Conservation (phyloP, 2,329 filamentous ascomycete species). For the Fusarium subtropicale region DNA sequence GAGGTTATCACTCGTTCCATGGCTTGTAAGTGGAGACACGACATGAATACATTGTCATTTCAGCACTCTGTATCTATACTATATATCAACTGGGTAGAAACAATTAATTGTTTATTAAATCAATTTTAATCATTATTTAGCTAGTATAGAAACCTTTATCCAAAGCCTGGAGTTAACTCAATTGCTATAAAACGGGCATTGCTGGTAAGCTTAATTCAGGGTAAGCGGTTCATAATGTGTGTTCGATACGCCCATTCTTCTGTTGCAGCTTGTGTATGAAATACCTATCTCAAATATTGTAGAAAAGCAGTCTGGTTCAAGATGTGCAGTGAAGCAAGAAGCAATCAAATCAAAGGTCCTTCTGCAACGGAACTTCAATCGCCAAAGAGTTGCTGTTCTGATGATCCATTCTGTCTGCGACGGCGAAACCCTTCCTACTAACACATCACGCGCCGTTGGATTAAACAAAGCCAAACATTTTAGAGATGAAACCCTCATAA, state of each 20-base stretch:
- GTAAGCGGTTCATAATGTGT: not conserved
- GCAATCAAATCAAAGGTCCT: not conserved
- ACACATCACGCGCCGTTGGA: not conserved
- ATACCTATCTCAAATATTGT: not conserved
- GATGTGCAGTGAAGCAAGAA: too few species aligned
- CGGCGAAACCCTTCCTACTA: accelerated
- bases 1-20: constrained; percentile 33
- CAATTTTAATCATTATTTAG: not conserved
- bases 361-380: too few species aligned
- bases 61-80: not conserved
- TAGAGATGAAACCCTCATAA: not conserved
- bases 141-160: too few species aligned
- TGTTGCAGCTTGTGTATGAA: not conserved
- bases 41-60: not conserved
- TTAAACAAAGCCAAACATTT: not conserved
- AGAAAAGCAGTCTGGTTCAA: not conserved
- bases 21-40: not conserved
- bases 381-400: not conserved
- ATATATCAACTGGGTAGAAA: not conserved
- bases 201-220: not conserved
- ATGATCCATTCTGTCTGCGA: not conserved
- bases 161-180: not conserved
- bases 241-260: not conserved
- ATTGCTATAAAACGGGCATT: not conserved
- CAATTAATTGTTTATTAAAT: not conserved